A percentile compares a stretch with the other conserved stretches of the same genome.
These are phyloP conservation scores for Leccinum arenicola DNA, from an alignment of 768 basidiomycete species.

Conservation along the genomic window DNA sequence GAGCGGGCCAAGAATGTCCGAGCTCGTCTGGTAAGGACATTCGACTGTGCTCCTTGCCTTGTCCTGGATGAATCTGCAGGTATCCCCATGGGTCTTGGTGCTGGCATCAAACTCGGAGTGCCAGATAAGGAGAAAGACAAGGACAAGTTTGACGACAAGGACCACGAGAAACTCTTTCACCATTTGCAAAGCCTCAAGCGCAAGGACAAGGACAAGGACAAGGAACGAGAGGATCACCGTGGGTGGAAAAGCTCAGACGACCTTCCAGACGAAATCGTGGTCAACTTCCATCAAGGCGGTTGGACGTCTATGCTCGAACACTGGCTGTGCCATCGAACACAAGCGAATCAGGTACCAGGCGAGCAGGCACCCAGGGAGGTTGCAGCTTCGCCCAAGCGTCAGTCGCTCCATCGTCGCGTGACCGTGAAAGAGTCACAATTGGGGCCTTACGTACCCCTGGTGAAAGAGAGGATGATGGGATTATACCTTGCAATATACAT, in stretches of 20 bases:
- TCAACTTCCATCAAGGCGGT: conserved; percentile 40
- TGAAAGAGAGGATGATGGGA: conserved; percentile 91
- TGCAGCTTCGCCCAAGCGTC: conserved; percentile 43
- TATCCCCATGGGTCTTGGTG: conserved; percentile 75
- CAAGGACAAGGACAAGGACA: conserved; percentile 41
- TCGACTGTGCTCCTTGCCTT: background rate
- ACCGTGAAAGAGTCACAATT: conserved; percentile 43
- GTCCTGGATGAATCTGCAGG: conserved; percentile 38
- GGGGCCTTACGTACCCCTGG: conserved; percentile 81
- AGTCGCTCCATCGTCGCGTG: conserved; percentile 41
- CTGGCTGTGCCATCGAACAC: conserved; percentile 53
- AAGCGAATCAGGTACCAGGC: conserved; percentile 20
- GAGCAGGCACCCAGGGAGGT: conserved; percentile 28
- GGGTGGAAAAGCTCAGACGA: conserved; percentile 38
- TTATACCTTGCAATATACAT: conserved; percentile 77
- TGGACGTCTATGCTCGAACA: conserved; percentile 79
- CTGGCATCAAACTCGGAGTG: conserved; percentile 69
- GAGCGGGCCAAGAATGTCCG: conserved; percentile 78
- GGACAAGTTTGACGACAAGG: conserved; percentile 30
- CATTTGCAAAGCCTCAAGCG: conserved; percentile 30
- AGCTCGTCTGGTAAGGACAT: conserved; percentile 57
- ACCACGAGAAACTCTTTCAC: conserved; percentile 31
- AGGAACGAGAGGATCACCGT: conserved; percentile 35
- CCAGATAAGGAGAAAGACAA: conserved; percentile 42
- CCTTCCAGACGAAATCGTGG: conserved; percentile 31